These are phyloP conservation scores for Lanmaoa pseudosensibilis DNA, from an alignment of 768 basidiomycete genomes.

Conservation along the genomic window DNA sequence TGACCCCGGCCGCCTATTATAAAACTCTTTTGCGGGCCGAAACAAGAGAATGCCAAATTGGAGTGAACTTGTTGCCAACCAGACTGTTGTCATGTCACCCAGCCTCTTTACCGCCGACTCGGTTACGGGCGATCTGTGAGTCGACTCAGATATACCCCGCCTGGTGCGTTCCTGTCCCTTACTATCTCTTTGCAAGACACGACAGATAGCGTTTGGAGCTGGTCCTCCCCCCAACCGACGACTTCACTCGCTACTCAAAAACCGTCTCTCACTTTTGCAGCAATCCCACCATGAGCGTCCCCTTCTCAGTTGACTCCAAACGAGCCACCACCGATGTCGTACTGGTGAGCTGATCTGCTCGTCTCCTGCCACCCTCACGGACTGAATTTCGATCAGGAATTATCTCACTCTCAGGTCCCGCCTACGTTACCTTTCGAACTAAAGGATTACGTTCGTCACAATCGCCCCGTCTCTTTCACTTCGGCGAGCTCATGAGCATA, in stretches of 20 bases:
- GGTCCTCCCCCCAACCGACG: slow-evolving; percentile 14
- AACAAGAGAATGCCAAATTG: neutral
- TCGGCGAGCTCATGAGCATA: neutral
- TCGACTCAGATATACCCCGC: neutral
- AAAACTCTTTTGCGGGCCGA: too few species aligned
- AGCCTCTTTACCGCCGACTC: neutral
- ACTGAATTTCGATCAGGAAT: slow-evolving; percentile 26
- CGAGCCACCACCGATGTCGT: slow-evolving; percentile 22
- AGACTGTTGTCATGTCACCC: slow-evolving; percentile 21
- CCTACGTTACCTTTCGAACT: slow-evolving; percentile 40
- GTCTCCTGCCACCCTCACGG: neutral
- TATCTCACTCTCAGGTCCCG: slow-evolving; percentile 32
- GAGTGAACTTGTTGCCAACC: slow-evolving; percentile 8
- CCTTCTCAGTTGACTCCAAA: slow-evolving; percentile 14
- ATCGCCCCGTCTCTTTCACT: neutral
- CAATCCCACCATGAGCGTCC: slow-evolving; percentile 10
- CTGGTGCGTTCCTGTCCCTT: neutral
- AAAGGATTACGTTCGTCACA: slow-evolving; percentile 35
- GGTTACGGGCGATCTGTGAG: neutral
- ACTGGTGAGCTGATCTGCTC: slow-evolving; percentile 20
- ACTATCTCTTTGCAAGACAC: neutral
- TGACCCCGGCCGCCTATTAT: too few species aligned
- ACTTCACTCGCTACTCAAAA: neutral
- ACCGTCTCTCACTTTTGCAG: neutral
- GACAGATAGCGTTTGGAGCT: slow-evolving; percentile 16